These are phyloP conservation scores for Trametes polyzona DNA, from an alignment of 1,284 basidiomycete species.

Conservation along the genomic window DNA sequence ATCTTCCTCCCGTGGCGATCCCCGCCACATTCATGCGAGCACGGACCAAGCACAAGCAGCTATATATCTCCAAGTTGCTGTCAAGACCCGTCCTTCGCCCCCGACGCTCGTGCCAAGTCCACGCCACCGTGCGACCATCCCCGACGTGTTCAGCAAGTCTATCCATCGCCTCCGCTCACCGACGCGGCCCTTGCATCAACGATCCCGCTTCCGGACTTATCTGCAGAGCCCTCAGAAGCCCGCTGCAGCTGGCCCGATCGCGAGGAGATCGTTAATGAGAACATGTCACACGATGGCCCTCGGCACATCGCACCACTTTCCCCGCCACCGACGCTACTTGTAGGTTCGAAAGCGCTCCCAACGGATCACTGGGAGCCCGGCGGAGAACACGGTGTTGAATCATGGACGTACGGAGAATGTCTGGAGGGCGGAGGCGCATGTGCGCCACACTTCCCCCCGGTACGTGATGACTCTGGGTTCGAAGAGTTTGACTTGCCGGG, in stretches of 20 bases:
- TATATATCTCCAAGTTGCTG: neutral
- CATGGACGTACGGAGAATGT: constrained; percentile 25
- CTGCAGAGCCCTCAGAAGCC: constrained; percentile 7
- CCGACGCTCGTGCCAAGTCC: constrained; percentile 17
- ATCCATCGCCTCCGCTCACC: constrained; percentile 32
- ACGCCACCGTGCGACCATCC: constrained; percentile 22
- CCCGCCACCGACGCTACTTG: constrained; percentile 27
- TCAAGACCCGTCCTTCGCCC: neutral
- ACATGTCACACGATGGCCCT: constrained; percentile 29
- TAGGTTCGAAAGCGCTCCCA: constrained; percentile 26
- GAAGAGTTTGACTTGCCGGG: constrained; percentile 23
- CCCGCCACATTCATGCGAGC: constrained; percentile 20
- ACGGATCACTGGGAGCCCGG: neutral
- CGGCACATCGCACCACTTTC: constrained; percentile 25
- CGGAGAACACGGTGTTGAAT: constrained; percentile 11
- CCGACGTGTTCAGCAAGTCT: constrained; percentile 15
- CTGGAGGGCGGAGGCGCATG: constrained; percentile 5
- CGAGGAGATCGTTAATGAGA: constrained; percentile 12
- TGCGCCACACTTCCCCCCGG: constrained; percentile 21
- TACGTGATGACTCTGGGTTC: constrained; percentile 31
- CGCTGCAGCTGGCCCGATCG: constrained; percentile 5
- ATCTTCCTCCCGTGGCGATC: constrained; percentile 15
- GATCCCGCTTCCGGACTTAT: constrained; percentile 27
- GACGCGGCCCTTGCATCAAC: constrained; percentile 28
- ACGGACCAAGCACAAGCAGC: constrained; percentile 4